These are phyloP conservation scores for Wickerhamia fluorescens DNA, from an alignment of 805 yeast species.

Conservation along the genomic window DNA sequence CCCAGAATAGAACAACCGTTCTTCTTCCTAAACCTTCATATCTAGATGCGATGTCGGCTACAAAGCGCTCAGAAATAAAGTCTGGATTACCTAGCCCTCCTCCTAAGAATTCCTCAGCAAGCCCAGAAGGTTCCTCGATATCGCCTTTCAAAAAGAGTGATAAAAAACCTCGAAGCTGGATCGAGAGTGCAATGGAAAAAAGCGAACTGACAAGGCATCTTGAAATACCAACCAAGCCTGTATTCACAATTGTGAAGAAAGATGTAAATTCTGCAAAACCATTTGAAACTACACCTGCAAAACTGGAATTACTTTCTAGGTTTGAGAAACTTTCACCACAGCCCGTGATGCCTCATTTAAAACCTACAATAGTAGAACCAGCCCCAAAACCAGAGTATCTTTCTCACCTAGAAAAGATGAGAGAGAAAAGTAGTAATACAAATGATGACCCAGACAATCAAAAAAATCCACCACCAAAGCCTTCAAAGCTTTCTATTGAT, in stretches of 20 bases:
- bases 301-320: no score
- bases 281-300: no score
- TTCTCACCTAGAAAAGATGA: slow-evolving; percentile 7
- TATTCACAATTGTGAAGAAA: slow-evolving; percentile 7
- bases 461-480: slow-evolving; percentile 6
- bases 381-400: slow-evolving; percentile 8
- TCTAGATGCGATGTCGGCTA: not conserved
- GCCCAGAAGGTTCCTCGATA: no score
- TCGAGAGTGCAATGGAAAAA: slow-evolving; percentile 10
- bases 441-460: no score
- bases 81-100: no score
- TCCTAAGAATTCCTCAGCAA: no score
- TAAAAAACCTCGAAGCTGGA: slow-evolving; percentile 9
- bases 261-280: no score
- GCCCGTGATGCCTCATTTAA: no score
- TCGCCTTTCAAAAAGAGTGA: no score
- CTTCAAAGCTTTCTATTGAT: slow-evolving; percentile 8
- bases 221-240: slow-evolving; percentile 9
- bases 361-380: slow-evolving; percentile 2
- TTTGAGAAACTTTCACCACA: no score
- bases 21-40: slow-evolving; percentile 1
- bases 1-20: slow-evolving; percentile 1
- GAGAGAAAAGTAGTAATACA: no score
- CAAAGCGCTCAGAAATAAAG: no score
- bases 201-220: slow-evolving; percentile 8